Conservation (phyloP, 2,329 filamentous ascomycete genomes). For the Alternaria ventricosa region DNA sequence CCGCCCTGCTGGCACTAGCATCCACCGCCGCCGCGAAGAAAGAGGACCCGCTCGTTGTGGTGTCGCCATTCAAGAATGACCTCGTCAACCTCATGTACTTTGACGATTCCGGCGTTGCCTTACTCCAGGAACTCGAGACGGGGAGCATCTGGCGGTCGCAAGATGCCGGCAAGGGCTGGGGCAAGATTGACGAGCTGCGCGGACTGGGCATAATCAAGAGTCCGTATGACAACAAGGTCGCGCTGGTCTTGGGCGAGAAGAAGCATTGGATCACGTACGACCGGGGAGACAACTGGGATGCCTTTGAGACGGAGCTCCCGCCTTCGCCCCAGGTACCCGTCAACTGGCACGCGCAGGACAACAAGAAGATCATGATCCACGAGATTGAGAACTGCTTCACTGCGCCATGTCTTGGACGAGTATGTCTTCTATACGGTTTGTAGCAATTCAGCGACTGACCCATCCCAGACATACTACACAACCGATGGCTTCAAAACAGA, state of each 20-base stretch:
- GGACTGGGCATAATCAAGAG: conserved; percentile 73
- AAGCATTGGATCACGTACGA: conserved; percentile 86
- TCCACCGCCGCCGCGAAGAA: conserved; percentile 51
- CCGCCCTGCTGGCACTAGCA: conserved; percentile 58
- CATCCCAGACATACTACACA: conserved; percentile 69
- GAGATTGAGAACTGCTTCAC: conserved; percentile 49
- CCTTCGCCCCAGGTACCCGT: conserved; percentile 67
- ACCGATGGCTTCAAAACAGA: conserved; percentile 79
- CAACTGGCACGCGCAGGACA: conserved; percentile 82
- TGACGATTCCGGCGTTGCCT: conserved; percentile 80
- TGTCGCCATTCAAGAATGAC: conserved; percentile 69
- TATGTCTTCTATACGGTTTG: conserved; percentile 45
- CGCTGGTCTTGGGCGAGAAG: conserved; percentile 76
- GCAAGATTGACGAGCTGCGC: conserved; percentile 67
- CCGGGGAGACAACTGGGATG: conserved; percentile 79
- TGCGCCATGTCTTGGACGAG: conserved; percentile 55
- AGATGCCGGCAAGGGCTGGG: conserved; percentile 83
- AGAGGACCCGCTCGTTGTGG: conserved; percentile 66
- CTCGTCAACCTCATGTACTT: conserved; percentile 85
- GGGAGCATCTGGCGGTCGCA: conserved; percentile 76
- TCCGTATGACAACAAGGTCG: conserved; percentile 76
- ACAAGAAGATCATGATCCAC: conserved; percentile 85
- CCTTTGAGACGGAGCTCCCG: conserved; percentile 68
- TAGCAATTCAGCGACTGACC: conserved; percentile 12
- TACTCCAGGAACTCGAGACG: conserved; percentile 72